Base-by-base conservation (phyloP, 495 filamentous ascomycete species). In the Aspergillus biplanus region DNA sequence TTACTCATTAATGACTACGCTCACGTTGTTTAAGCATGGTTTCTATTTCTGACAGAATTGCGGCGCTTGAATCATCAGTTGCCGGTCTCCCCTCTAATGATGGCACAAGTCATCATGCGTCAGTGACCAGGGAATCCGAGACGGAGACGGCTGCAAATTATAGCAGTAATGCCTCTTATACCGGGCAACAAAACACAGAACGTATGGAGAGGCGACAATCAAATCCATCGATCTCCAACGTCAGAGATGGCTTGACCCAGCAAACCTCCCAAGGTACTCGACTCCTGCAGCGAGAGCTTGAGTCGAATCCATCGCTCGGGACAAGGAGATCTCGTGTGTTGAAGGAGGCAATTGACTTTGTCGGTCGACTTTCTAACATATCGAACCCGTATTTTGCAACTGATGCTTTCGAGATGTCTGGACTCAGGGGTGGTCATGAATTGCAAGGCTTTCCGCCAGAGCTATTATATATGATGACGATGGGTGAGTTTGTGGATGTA, bases 391-490 rank as follows among this genome's bases (percentile, higher is more conserved):
- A 16, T 4, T 27, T 21, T 13, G 16, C 35, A 16, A 47, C 33
- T 47, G 37, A 13, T 12, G 13, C n/a, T 11, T 15, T 7, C 11
- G 18, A 58, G n/a, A 7, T 18, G 8, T 35, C 55, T 9, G 37
- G 18, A 11, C 6, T 18, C 7, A 13, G 35, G 3, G 55, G 13
- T 18, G 55, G 18, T n/a, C 5, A 13, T 7, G 39, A 58, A 44
- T 31, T 18, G 12, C 15, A 58, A 13, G 18, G 15, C 7, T 58
- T 58, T 31, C 37, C 55, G 12, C 34, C 37, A 12, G 55, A 58
- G 18, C 15, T 44, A 47, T 46, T 39, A 6, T 44, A 46, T 31
- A 58, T 58, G 55, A 58, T 58, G 55, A 21, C 55, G 12, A 47
- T 42, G 15, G 18, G 55, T 58, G 5, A 44, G 55, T 58, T 7